A percentile compares a stretch with the other conserved stretches of the same genome.
These are phyloP conservation scores for Penicillium sp. DNA, from an alignment of 2,329 filamentous ascomycete species.

Conservation along the genomic window DNA sequence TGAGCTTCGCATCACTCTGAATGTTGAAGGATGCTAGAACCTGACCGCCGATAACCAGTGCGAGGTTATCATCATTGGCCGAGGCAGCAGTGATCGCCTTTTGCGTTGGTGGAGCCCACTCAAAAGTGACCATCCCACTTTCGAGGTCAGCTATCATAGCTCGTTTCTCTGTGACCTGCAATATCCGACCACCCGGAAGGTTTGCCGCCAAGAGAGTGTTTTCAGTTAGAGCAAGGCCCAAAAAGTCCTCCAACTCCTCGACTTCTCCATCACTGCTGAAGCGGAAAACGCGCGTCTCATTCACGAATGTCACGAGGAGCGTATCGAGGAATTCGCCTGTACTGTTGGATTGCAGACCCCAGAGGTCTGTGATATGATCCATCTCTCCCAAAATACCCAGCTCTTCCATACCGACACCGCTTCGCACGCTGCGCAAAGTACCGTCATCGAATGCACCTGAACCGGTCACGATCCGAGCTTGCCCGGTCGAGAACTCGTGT, in stretches of 20 bases:
- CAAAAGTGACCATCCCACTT: conserved; percentile 43
- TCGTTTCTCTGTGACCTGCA: conserved; percentile 69
- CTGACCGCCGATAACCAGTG: conserved; percentile 74
- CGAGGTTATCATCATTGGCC: conserved; percentile 62
- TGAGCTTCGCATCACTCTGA: conserved; percentile 53
- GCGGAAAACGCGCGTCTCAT: conserved; percentile 75
- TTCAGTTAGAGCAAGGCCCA: conserved; percentile 63
- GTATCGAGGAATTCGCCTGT: conserved; percentile 54
- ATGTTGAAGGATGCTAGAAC: conserved; percentile 66
- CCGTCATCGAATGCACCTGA: conserved; percentile 88
- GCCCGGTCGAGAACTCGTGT: conserved; percentile 90
- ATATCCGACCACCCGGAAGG: conserved; percentile 57
- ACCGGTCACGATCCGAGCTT: conserved; percentile 87
- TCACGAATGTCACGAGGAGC: conserved; percentile 73
- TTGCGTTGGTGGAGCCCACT: conserved; percentile 45
- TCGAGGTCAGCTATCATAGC: conserved; percentile 60
- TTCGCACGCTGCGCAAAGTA: conserved; percentile 81
- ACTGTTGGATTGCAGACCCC: conserved; percentile 57
- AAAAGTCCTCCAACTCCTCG: conserved; percentile 76
- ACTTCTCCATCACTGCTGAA: conserved; percentile 73
- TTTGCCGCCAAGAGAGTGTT: conserved; percentile 69
- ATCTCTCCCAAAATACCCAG: conserved; percentile 77
- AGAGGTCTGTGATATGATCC: conserved; percentile 67
- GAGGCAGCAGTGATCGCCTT: conserved; percentile 71
- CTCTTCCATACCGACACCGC: conserved; percentile 88